Evolutionary conservation across 768 basidiomycete species (phyloP).

Genomic region (Suillus paluster): DNA sequence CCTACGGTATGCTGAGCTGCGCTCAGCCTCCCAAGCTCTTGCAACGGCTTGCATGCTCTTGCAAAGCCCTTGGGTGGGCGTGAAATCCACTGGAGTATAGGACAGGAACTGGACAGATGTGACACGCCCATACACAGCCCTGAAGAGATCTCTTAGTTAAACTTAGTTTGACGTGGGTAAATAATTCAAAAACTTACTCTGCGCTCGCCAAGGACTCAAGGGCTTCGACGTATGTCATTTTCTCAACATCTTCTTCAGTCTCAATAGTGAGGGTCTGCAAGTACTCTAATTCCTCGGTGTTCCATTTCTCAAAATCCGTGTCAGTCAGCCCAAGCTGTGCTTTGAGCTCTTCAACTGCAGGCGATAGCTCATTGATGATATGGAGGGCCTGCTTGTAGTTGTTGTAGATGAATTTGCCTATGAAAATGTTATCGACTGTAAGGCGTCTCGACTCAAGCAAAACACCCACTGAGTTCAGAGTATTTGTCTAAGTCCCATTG

Average conservation of each 20-base stretch:
- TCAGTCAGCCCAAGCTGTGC: background rate
- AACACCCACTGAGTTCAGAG: constrained; percentile 7
- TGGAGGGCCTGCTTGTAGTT: constrained; percentile 24
- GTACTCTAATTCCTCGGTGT: constrained; percentile 2
- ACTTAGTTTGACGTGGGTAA: too few relatives aligned
- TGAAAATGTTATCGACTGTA: too few relatives aligned
- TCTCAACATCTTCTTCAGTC: constrained; percentile 26
- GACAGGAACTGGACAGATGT: constrained; percentile 15
- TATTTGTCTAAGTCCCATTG: constrained; percentile 11
- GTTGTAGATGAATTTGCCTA: constrained; percentile 14
- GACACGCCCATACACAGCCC: constrained; percentile 16
- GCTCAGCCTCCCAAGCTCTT: constrained; percentile 25
- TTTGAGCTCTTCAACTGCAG: constrained; percentile 5
- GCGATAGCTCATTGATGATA: constrained; percentile 11
- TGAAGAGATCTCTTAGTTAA: constrained; percentile 7
- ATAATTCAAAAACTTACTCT: background rate
- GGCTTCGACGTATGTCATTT: constrained; percentile 8
- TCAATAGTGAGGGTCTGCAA: background rate
- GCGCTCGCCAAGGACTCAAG: background rate
- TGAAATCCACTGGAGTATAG: constrained; percentile 19
- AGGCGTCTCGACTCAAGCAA: background rate
- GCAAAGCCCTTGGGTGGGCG: constrained; percentile 16
- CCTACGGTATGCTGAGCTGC: constrained; percentile 20
- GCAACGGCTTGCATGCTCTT: constrained; percentile 17
- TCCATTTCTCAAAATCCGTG: constrained; percentile 5